Evolutionary conservation across 306 rosid species (phyloP).

Genomic region (Quercus variabilis): DNA sequence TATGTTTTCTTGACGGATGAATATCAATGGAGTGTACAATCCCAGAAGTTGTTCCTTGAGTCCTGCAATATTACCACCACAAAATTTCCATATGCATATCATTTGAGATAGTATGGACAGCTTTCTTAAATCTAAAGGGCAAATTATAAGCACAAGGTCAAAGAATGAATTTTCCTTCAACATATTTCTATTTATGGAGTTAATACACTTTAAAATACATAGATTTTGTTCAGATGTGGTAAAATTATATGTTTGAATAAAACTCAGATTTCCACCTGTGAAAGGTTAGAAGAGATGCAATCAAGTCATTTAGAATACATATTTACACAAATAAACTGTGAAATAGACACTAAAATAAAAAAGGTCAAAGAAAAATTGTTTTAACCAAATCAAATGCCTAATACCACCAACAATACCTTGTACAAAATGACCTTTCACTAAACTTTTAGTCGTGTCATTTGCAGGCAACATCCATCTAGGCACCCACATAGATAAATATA

Average conservation of each 20-base stretch:
- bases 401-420: background rate
- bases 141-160: background rate
- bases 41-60: slow-evolving; percentile 52
- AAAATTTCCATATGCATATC: background rate
- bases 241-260: background rate
- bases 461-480: background rate
- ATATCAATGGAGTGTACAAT: slow-evolving; percentile 88
- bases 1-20: slow-evolving; percentile 88
- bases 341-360: background rate
- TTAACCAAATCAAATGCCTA: background rate
- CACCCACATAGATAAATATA: background rate
- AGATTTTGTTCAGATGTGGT: background rate
- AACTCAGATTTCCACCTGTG: background rate
- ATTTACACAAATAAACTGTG: background rate
- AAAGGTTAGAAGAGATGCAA: background rate
- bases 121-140: background rate
- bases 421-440: background rate
- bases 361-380: background rate
- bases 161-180: background rate
- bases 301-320: background rate
- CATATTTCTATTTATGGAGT: background rate
- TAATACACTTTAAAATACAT: background rate
- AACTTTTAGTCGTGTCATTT: no score
- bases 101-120: background rate
- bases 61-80: slow-evolving; percentile 55